Evolutionary conservation across 2,329 filamentous ascomycete genomes (phyloP).

Genomic region (Didymosphaeria variabile): DNA sequence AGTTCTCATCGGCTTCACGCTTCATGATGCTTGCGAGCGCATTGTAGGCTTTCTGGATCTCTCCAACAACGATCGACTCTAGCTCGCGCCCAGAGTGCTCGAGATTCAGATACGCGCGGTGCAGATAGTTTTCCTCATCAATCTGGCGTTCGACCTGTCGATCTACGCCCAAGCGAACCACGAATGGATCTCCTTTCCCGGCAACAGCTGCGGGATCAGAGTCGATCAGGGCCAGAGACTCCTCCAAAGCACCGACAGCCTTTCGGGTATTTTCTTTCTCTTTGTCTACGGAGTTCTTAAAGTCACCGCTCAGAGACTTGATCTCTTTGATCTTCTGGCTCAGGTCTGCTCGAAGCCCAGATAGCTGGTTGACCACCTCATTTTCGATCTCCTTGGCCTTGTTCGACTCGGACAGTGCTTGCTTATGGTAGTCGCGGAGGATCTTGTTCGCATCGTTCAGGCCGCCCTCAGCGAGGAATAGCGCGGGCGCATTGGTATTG

Average conservation of each 20-base stretch:
- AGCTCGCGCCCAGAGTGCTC: slow-evolving; percentile 94
- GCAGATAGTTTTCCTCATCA: slow-evolving; percentile 96
- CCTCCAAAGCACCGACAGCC: slow-evolving; percentile 81
- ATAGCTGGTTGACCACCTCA: slow-evolving; percentile 88
- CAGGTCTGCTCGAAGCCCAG: slow-evolving; percentile 84
- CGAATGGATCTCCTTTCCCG: slow-evolving; percentile 91
- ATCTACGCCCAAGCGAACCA: slow-evolving; percentile 86
- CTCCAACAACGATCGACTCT: slow-evolving; percentile 94
- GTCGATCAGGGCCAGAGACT: slow-evolving; percentile 81
- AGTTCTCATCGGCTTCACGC: slow-evolving; percentile 85
- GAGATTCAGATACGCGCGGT: slow-evolving; percentile 91
- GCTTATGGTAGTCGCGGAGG: slow-evolving; percentile 82
- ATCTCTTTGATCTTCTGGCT: slow-evolving; percentile 99
- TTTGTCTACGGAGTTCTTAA: slow-evolving; percentile 95
- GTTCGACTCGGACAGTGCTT: slow-evolving; percentile 79
- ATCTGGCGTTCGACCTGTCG: slow-evolving; percentile 91
- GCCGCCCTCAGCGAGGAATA: slow-evolving; percentile 83
- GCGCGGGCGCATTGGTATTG: slow-evolving; percentile 76
- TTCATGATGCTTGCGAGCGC: slow-evolving; percentile 91
- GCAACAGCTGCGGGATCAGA: slow-evolving; percentile 76
- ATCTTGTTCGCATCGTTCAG: slow-evolving; percentile 86
- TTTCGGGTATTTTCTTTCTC: slow-evolving; percentile 87
- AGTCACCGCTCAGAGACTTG: slow-evolving; percentile 90
- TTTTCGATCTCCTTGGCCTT: slow-evolving; percentile 91
- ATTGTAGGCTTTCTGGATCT: slow-evolving; percentile 98